Conservation (phyloP, 2,329 filamentous ascomycete species). For the Bipolaris bicolor region DNA sequence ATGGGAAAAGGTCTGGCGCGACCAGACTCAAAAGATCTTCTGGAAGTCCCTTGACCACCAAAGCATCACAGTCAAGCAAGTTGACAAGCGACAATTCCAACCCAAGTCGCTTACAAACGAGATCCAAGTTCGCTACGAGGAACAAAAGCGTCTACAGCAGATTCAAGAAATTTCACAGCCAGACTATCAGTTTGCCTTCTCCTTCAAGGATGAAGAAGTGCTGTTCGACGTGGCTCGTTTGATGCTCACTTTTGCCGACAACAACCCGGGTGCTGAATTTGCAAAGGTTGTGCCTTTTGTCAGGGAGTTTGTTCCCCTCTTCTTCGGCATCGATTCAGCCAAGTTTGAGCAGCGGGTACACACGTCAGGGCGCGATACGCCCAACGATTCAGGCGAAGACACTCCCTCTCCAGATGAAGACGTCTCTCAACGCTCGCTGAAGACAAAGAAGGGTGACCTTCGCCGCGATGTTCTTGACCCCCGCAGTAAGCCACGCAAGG, state of each 20-base stretch:
- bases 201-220: slow-evolving; percentile 65
- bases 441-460: slow-evolving; percentile 70
- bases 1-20: slow-evolving; percentile 99
- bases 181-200: slow-evolving; percentile 76
- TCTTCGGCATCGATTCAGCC: slow-evolving; percentile 56
- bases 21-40: slow-evolving; percentile 93
- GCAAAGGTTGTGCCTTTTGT: slow-evolving; percentile 55
- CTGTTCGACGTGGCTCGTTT: slow-evolving; percentile 58
- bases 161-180: slow-evolving; percentile 64
- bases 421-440: slow-evolving; percentile 69
- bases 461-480: slow-evolving; percentile 86
- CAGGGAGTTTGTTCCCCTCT: slow-evolving; percentile 57
- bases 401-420: slow-evolving; percentile 70
- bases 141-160: slow-evolving; percentile 76
- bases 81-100: slow-evolving; percentile 89
- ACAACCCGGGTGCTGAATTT: slow-evolving; percentile 51
- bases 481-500: slow-evolving; percentile 71
- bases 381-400: slow-evolving; percentile 64
- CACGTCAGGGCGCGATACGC: slow-evolving; percentile 47
- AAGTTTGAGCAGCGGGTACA: slow-evolving; percentile 73
- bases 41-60: slow-evolving; percentile 97
- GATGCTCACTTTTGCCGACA: slow-evolving; percentile 53
- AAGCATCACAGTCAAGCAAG: slow-evolving; percentile 84
- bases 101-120: slow-evolving; percentile 88
- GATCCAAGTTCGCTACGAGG: slow-evolving; percentile 91